A percentile compares a stretch with the other conserved stretches of the same genome.
phyloP scores from a whole-genome alignment of 2,329 filamentous ascomycete genomes.

The Neonectria sp. region DNA sequence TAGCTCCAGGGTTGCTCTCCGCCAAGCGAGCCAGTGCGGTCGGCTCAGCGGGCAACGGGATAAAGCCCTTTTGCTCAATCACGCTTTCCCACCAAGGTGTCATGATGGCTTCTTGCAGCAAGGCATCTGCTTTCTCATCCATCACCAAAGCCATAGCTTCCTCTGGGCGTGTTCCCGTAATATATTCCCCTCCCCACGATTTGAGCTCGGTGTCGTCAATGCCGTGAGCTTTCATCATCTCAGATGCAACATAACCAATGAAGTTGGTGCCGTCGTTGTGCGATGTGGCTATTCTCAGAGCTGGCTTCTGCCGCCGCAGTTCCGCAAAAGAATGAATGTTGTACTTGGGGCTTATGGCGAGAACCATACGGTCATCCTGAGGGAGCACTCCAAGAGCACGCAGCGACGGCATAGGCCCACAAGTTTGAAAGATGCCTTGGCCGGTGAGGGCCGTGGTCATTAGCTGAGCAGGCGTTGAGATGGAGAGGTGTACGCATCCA shows the following conservation, averaged over 20 bases:
- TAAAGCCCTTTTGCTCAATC: constrained; percentile 3
- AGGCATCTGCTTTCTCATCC: constrained; percentile 4
- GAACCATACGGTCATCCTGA: constrained; percentile 10
- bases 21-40: constrained; percentile 1
- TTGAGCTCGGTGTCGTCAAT: not conserved
- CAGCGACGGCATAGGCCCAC: constrained; percentile 6
- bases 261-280: constrained; percentile 14
- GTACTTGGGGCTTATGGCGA: constrained; percentile 8
- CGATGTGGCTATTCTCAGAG: constrained; percentile 9
- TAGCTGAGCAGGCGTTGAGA: constrained; percentile 6
- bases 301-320: not conserved
- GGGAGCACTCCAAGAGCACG: constrained; percentile 12
- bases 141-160: constrained; percentile 5
- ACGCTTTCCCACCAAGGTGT: constrained; percentile 17
- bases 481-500: constrained; percentile 3
- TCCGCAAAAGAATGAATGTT: constrained; percentile 7
- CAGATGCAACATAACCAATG: constrained; percentile 13
- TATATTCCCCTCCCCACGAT: constrained; percentile 8
- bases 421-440: constrained; percentile 5
- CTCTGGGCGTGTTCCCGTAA: constrained; percentile 10
- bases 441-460: constrained; percentile 1
- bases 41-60: not conserved
- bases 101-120: constrained; percentile 16
- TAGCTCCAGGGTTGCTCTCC: not conserved
- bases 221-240: constrained; percentile 8